phyloP scores from a whole-genome alignment of 345 rosid species.

The Cardamine resedifolia region DNA sequence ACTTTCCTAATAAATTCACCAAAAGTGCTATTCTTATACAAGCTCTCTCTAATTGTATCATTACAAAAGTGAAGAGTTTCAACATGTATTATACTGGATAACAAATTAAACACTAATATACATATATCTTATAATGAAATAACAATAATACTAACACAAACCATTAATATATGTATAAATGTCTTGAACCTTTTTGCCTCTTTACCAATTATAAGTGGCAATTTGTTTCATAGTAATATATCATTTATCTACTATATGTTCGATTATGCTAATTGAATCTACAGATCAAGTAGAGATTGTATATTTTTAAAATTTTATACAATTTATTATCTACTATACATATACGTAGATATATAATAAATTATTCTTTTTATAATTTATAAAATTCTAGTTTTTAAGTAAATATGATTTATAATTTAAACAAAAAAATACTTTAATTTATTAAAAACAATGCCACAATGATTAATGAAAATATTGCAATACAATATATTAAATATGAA shows the following conservation, averaged over 20 bases:
- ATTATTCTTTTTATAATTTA: no score
- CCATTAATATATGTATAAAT: background rate
- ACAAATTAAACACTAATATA: no score
- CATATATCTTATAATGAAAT: no score
- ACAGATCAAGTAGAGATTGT: background rate
- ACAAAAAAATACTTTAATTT: background rate
- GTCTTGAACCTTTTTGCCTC: background rate
- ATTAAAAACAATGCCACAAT: background rate
- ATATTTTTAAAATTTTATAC: background rate
- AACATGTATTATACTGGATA: background rate
- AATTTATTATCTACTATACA: background rate
- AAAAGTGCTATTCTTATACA: background rate
- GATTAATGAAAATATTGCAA: background rate
- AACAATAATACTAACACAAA: background rate
- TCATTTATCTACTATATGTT: background rate
- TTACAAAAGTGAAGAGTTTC: background rate
- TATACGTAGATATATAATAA: background rate
- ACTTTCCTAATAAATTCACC: background rate
- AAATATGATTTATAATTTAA: no score
- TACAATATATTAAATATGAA: background rate
- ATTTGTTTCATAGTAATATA: background rate
- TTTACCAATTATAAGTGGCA: background rate
- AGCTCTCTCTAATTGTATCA: background rate
- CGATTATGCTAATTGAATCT: background rate
- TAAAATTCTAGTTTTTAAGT: no score